These are phyloP conservation scores for Paecilomyces fulvus DNA, from an alignment of 2,329 filamentous ascomycete genomes.

Conservation along the genomic window DNA sequence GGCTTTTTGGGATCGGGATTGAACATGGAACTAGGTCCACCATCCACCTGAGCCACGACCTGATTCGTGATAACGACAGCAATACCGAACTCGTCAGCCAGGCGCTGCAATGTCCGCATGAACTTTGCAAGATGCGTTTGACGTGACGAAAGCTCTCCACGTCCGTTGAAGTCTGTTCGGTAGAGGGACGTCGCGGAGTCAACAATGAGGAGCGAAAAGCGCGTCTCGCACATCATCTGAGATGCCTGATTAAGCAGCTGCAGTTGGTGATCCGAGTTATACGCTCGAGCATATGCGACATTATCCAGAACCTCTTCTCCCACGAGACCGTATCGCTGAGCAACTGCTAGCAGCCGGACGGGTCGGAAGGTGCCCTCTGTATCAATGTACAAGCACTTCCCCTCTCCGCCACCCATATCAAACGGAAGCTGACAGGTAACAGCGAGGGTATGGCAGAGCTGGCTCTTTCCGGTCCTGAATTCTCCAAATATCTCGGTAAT, in stretches of 20 bases:
- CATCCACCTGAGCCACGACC: conserved; percentile 95
- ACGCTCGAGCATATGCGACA: conserved; percentile 93
- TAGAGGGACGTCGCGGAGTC: conserved; percentile 95
- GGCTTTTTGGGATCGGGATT: conserved; percentile 99
- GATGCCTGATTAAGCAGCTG: conserved; percentile 91
- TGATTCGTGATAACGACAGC: conserved; percentile 98
- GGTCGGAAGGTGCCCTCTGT: conserved; percentile 96
- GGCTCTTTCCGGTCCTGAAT: conserved; percentile 95
- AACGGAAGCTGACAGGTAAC: conserved; percentile 97
- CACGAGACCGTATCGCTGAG: conserved; percentile 86
- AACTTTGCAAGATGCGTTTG: conserved; percentile 53
- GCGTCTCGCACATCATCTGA: conserved; percentile 98
- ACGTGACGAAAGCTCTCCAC: conserved; percentile 88
- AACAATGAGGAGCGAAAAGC: conserved; percentile 90
- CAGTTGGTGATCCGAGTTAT: conserved; percentile 97
- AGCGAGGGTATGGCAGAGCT: conserved; percentile 96
- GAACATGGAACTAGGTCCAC: conserved; percentile 94
- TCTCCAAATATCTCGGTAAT: conserved; percentile 98
- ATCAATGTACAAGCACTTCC: conserved; percentile 97
- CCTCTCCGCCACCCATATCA: conserved; percentile 97
- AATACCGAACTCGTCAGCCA: conserved; percentile 76
- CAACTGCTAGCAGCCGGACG: conserved; percentile 81
- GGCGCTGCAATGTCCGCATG: conserved; percentile 39
- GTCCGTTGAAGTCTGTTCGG: conserved; percentile 92
- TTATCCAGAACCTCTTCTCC: conserved; percentile 98